Evolutionary conservation across 768 basidiomycete genomes (phyloP).

Genomic region (Russula dissimulans): DNA sequence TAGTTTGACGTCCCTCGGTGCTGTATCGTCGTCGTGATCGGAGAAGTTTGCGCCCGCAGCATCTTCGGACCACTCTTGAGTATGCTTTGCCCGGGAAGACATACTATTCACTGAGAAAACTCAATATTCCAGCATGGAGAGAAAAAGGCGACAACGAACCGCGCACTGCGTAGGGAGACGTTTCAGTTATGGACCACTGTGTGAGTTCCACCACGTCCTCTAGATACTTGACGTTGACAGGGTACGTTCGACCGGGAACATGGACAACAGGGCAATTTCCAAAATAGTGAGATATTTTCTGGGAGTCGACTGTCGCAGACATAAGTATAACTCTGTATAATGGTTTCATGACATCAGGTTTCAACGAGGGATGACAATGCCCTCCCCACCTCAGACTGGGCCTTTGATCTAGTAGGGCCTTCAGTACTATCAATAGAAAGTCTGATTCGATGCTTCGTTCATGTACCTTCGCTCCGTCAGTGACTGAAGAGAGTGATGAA

Average conservation of each 20-base stretch:
- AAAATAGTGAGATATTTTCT: constrained; percentile 83
- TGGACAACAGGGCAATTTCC: constrained; percentile 76
- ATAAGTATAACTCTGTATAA: constrained; percentile 74
- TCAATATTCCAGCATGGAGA: background rate
- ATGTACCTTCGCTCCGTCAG: constrained; percentile 51
- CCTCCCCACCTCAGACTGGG: constrained; percentile 69
- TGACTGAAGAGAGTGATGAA: background rate
- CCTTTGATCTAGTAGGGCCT: constrained; percentile 65
- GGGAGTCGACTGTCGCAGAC: constrained; percentile 92
- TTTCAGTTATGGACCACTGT: constrained; percentile 68
- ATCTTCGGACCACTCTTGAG: constrained; percentile 77
- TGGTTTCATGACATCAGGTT: background rate
- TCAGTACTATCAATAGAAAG: constrained; percentile 90
- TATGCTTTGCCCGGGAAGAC: constrained; percentile 50
- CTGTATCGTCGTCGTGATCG: constrained; percentile 55
- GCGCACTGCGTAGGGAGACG: constrained; percentile 70
- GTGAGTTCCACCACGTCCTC: constrained; percentile 87
- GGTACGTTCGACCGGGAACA: constrained; percentile 92
- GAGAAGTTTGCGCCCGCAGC: constrained; percentile 33
- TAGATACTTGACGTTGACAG: constrained; percentile 75
- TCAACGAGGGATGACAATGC: background rate
- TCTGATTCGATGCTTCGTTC: constrained; percentile 97
- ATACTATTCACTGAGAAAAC: constrained; percentile 45
- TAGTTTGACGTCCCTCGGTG: constrained; percentile 40
- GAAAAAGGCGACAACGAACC: constrained; percentile 33